A percentile compares a stretch with the other conserved stretches of the same genome.
phyloP scores from a whole-genome alignment of 257 asterid genomes.

The Echium plantagineum region DNA sequence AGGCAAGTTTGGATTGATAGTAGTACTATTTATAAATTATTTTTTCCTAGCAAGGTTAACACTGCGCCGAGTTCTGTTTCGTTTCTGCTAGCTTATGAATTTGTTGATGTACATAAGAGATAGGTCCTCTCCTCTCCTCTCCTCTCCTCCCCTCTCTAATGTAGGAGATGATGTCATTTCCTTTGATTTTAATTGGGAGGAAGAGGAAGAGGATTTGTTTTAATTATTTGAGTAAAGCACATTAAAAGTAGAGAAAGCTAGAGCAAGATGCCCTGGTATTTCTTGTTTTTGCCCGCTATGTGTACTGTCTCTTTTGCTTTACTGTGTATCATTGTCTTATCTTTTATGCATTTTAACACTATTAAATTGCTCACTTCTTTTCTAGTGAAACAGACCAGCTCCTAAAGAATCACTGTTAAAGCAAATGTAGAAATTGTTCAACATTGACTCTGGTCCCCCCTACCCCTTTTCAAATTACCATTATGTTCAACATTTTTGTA shows the following conservation, averaged over 20 bases:
- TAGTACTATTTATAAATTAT: too few relatives aligned
- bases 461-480: background rate
- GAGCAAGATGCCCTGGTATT: slow-evolving; percentile 18
- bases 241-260: slow-evolving; percentile 38
- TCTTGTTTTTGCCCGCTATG: slow-evolving; percentile 20
- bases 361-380: slow-evolving; percentile 8
- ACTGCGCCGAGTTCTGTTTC: slow-evolving; percentile 6
- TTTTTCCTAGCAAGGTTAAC: slow-evolving; percentile 11
- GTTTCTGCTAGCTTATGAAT: too few relatives aligned
- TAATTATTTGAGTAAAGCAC: slow-evolving; percentile 4
- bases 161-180: slow-evolving; percentile 10
- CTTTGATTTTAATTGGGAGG: slow-evolving; percentile 27
- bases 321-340: slow-evolving; percentile 4
- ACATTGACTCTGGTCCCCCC: background rate
- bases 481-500: background rate
- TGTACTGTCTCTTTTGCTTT: slow-evolving; percentile 8
- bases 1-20: slow-evolving; percentile 25
- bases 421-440: background rate
- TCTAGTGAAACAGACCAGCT: slow-evolving; percentile 2
- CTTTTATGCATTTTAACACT: background rate
- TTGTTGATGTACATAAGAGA: background rate
- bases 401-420: background rate
- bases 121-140: too few relatives aligned
- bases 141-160: background rate
- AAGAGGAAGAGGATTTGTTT: slow-evolving; percentile 14